Evolutionary conservation across 2,329 filamentous ascomycete genomes (phyloP), one percentile per base, ranked within the genome.

Genomic region (Xylariaceae sp.): DNA sequence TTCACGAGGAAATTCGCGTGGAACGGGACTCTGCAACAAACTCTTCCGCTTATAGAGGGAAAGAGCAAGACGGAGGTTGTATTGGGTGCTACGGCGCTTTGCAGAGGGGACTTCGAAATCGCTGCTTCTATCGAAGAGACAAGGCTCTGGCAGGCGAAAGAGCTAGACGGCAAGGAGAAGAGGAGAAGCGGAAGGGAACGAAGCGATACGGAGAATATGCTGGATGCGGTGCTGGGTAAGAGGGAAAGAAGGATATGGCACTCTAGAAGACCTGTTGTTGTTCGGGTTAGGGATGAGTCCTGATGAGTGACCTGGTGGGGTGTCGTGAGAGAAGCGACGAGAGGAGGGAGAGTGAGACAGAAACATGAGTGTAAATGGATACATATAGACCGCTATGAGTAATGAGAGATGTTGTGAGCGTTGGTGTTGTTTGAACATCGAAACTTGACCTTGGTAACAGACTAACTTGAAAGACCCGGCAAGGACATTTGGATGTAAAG

Each of bases 61-160:
- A 80, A 82, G 5, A 75, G 79, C 42, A 80, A 71, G n/a, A 75
- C 78, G 0, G 80, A 86, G 54, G 75, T 89, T 18, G 76, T 78
- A 1, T 71, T 95, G 4, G 88, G 88, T 5, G 78, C 92, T 41
- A 89, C 89, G 40, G 81, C 87, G 31, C 79, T 96, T 33, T 91
- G 88, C 59, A 80, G 84, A 42, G 92, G 92, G 14, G 84, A 89
- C 58, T 96, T 93, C 67, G 91, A 96, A 69, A 77, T 96, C 18
- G 83, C 82, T 19, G 90, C 86, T 5, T 87, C 82, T 12, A 83
- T 96, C 0, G 92, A 97, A 71, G 92, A 97, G 74, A 83, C 88
- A 3, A 78, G 79, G 54, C 65, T 89, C 7, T 78, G 72, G 73
- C 62, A 58, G 19, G 60, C 73, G 44, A 49, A 28, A 1, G 31